Conservation (phyloP, 176 grass and related monocot species). For the Lolium rigidum region DNA sequence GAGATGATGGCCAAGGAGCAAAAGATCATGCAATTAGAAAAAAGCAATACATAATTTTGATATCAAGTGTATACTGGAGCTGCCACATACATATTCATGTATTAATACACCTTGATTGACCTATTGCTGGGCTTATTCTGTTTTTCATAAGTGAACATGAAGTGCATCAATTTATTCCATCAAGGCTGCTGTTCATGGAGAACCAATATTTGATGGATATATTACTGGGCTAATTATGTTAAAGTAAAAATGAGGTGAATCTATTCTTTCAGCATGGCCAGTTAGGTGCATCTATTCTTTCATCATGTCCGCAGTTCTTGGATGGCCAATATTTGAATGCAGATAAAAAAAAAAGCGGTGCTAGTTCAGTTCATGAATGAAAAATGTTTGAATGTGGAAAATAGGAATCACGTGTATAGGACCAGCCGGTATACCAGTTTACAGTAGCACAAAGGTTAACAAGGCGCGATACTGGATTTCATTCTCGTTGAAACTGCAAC, state of each 20-base stretch:
- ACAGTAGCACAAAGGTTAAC: conserved; percentile 15
- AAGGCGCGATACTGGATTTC: not conserved
- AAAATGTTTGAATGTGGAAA: conserved; percentile 14
- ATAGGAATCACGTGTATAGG: not conserved
- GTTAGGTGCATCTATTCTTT: not conserved
- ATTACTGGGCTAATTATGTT: not conserved
- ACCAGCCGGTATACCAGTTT: not conserved
- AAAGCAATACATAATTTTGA: conserved; percentile 7
- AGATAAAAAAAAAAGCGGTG: not conserved
- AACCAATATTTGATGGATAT: conserved; percentile 1
- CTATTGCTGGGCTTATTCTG: not conserved
- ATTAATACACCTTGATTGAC: not conserved
- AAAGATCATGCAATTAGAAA: not conserved
- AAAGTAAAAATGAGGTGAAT: not conserved
- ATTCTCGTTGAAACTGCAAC: not conserved
- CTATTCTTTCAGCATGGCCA: not conserved
- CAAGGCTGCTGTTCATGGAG: not conserved
- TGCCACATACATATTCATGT: not conserved
- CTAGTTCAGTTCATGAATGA: not conserved
- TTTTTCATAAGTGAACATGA: not conserved
- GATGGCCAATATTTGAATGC: not conserved
- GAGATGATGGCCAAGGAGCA: conserved; percentile 13
- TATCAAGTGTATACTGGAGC: conserved; percentile 5
- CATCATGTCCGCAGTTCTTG: not conserved
- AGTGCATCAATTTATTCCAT: not conserved